Base-by-base conservation (phyloP, 176 grass and related monocot species). In the Carex myosuroides region DNA sequence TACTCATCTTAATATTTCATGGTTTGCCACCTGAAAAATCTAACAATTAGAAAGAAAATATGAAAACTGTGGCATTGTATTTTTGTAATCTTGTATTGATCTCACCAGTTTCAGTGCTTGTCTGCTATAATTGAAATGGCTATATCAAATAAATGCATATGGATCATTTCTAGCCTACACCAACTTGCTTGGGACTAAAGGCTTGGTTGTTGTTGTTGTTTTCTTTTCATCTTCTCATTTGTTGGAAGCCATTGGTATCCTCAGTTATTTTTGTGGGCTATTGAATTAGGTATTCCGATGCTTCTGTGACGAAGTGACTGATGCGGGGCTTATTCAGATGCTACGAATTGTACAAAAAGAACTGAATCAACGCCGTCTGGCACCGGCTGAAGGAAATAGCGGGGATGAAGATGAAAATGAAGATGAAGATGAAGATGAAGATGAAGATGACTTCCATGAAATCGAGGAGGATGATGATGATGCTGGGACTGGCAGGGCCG, bases 341-440 rank as follows among this genome's bases (percentile, higher is more conserved):
- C 87, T 98, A 81, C 87, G 88, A 84, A 84, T 98, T 68, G 88
- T 98, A 59, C 90, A 93, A 84, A 93, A 95, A 83, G 88, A 98
- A 88, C 64, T 93, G 64, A 98, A 98, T 85, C 86, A 6, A 48
- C 85, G 29, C 74, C 65, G 85, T 48, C 69, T 80, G 26, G 73
- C 60, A 32, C 59, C 86, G 24, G 70, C 33, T 63, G 81, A 85
- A 84, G 85, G 76, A 42, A 86, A 91, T 39, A 93, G 85, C 21
- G 96, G 89, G 20, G 90, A 89, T 2, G 93, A 95, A 20, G 41
- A 97, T 68, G 92, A 95, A 42, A 92, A 98, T 20, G 75, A 91
- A 42, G 41, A 97, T 68, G 92, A 95, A 42, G 95, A 98, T 20
- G 75, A 91, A n/a, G 90, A 89, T 2, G 93, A 95, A 20, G 41